Conservation (phyloP, 495 filamentous ascomycete genomes). For the Corynascus novoguineensis region DNA sequence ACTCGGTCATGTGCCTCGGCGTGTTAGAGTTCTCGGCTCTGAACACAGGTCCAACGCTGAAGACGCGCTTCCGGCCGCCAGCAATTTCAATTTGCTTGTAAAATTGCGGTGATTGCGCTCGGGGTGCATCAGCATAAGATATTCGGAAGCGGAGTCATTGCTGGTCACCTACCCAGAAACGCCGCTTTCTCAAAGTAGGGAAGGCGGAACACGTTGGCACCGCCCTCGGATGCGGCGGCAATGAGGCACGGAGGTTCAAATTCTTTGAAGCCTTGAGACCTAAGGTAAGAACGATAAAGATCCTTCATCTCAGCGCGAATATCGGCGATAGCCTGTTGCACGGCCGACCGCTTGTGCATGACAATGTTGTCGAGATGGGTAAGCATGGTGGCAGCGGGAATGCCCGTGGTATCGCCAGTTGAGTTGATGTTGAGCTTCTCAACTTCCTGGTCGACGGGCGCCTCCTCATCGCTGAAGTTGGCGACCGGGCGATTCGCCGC, state of each 20-base stretch:
- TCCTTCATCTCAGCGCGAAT: conserved; percentile 77
- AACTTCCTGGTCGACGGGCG: conserved; percentile 53
- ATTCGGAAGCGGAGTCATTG: accelerated
- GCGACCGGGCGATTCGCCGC: conserved; percentile 61
- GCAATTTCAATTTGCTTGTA: conserved; percentile 97
- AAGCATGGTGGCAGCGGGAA: conserved; percentile 63
- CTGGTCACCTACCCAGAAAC: conserved; percentile 59
- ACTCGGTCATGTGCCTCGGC: conserved; percentile 93
- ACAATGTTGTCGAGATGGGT: conserved; percentile 84
- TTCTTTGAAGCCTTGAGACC: conserved; percentile 70
- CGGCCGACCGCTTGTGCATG: conserved; percentile 81
- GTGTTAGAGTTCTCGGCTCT: conserved; percentile 96
- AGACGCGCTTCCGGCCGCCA: conserved; percentile 84
- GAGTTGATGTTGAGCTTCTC: conserved; percentile 45
- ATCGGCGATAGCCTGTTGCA: conserved; percentile 75
- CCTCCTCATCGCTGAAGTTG: conserved; percentile 58
- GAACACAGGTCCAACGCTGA: conserved; percentile 84
- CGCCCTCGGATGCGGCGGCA: conserved; percentile 86
- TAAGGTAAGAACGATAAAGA: conserved; percentile 75
- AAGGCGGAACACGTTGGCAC: conserved; percentile 86
- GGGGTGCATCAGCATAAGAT: neutral
- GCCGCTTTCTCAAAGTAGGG: conserved; percentile 84
- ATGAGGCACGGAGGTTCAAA: conserved; percentile 88
- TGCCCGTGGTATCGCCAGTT: conserved; percentile 40
- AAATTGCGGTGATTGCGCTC: conserved; percentile 62